A percentile compares a stretch with the other conserved stretches of the same genome.
Evolutionary conservation across 75 land plant genomes (phyloP).

Genomic region (Sequoiadendron giganteum): DNA sequence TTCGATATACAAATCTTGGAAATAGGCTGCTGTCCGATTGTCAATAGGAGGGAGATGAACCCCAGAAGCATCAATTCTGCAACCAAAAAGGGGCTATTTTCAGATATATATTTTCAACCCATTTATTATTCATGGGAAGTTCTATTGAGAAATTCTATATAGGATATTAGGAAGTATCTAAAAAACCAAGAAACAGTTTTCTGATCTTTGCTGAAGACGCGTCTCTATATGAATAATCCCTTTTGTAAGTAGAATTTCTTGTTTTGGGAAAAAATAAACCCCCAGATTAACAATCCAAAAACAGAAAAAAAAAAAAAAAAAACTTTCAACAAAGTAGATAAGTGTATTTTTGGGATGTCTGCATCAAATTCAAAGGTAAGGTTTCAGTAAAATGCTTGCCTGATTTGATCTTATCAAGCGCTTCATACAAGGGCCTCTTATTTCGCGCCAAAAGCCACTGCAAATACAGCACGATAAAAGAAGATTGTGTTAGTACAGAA

Average conservation of each 20-base stretch:
- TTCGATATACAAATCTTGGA: constrained; percentile 37
- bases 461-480: background rate
- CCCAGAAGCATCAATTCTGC: constrained; percentile 72
- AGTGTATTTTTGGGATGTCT: background rate
- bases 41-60: constrained; percentile 54
- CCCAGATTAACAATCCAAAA: background rate
- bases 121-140: background rate
- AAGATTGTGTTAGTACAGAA: background rate
- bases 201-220: background rate
- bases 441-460: constrained; percentile 37
- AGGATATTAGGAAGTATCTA: background rate
- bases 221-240: background rate
- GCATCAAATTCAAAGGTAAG: background rate
- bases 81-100: background rate
- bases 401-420: constrained; percentile 54
- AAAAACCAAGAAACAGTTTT: background rate
- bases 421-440: constrained; percentile 49
- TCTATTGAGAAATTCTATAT: too few species aligned
- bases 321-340: background rate
- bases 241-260: background rate
- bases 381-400: constrained; percentile 6
- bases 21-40: constrained; percentile 39
- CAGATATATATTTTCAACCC: background rate
- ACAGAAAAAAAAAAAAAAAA: background rate
- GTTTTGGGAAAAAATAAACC: too few species aligned